A percentile compares a stretch with the other conserved stretches of the same genome.
phyloP scores from a whole-genome alignment of 2,329 filamentous ascomycete genomes.

The Corniculantispora saksenae region DNA sequence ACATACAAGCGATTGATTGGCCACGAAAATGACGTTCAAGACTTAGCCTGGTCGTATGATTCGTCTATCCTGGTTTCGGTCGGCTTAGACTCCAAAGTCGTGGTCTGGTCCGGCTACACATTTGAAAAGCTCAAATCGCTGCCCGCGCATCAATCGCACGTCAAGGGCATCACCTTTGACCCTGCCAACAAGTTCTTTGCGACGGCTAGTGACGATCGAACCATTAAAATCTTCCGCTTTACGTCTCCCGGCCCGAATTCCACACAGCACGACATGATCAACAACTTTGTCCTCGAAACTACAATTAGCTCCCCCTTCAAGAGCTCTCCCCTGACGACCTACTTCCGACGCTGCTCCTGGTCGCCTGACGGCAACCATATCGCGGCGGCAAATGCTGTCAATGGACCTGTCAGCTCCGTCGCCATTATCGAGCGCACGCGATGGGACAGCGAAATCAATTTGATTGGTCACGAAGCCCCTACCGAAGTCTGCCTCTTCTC shows the following conservation, averaged over 20 bases:
- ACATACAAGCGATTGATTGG: constrained; percentile 90
- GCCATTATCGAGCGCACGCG: constrained; percentile 89
- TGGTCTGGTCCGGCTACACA: constrained; percentile 96
- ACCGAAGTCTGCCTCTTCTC: constrained; percentile 98
- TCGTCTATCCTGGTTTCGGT: constrained; percentile 95
- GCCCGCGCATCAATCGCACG: constrained; percentile 90
- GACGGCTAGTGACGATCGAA: constrained; percentile 93
- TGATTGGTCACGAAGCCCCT: constrained; percentile 95
- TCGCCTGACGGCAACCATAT: constrained; percentile 97
- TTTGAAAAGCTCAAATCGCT: constrained; percentile 98
- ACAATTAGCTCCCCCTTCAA: constrained; percentile 86
- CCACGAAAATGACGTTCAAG: constrained; percentile 98
- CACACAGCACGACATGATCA: constrained; percentile 90
- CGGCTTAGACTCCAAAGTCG: constrained; percentile 94
- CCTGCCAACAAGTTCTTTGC: constrained; percentile 99
- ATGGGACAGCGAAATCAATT: constrained; percentile 96
- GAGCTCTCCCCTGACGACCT: constrained; percentile 91
- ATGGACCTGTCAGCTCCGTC: constrained; percentile 94
- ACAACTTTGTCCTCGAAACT: constrained; percentile 94
- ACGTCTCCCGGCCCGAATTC: constrained; percentile 88
- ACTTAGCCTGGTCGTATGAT: constrained; percentile 94
- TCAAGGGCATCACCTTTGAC: constrained; percentile 98
- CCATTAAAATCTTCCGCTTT: constrained; percentile 95
- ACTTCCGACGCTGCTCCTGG: constrained; percentile 96
- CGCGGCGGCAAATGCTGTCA: constrained; percentile 93